Evolutionary conservation across 805 yeast species (phyloP).

Genomic region (Brettanomyces sp.): DNA sequence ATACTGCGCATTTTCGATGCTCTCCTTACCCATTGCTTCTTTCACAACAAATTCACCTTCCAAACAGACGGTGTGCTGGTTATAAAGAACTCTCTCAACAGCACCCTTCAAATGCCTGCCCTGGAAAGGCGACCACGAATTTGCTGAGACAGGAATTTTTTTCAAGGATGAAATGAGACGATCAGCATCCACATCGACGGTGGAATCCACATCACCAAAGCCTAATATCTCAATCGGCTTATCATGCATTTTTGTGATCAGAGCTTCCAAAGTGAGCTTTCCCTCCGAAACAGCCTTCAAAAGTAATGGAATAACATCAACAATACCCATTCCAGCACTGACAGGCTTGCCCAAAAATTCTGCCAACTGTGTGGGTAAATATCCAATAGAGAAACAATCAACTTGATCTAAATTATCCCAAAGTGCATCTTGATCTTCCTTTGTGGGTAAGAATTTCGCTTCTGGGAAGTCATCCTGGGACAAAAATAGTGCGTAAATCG

Average conservation of each 20-base stretch:
- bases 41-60: slow-evolving; percentile 66
- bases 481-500: slow-evolving; percentile 70
- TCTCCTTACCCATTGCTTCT: slow-evolving; percentile 55
- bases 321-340: slow-evolving; percentile 66
- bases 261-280: slow-evolving; percentile 61
- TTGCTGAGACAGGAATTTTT: slow-evolving; percentile 22
- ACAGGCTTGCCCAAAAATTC: slow-evolving; percentile 50
- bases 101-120: slow-evolving; percentile 58
- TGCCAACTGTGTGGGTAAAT: slow-evolving; percentile 65
- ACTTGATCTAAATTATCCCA: slow-evolving; percentile 68
- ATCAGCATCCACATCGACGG: slow-evolving; percentile 78
- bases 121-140: slow-evolving; percentile 48
- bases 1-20: slow-evolving; percentile 36
- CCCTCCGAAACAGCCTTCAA: slow-evolving; percentile 72
- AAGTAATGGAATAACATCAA: slow-evolving; percentile 74
- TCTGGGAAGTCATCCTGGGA: slow-evolving; percentile 64
- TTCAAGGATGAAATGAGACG: slow-evolving; percentile 40
- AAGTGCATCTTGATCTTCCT: slow-evolving; percentile 69
- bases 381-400: slow-evolving; percentile 85
- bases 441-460: slow-evolving; percentile 67
- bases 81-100: slow-evolving; percentile 78
- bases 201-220: slow-evolving; percentile 69
- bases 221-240: slow-evolving; percentile 79
- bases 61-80: slow-evolving; percentile 70
- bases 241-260: slow-evolving; percentile 63